Evolutionary conservation across 768 basidiomycete genomes (phyloP), one percentile per base, ranked within the genome.

Genomic region (Tylopilus rubrobrunneus): DNA sequence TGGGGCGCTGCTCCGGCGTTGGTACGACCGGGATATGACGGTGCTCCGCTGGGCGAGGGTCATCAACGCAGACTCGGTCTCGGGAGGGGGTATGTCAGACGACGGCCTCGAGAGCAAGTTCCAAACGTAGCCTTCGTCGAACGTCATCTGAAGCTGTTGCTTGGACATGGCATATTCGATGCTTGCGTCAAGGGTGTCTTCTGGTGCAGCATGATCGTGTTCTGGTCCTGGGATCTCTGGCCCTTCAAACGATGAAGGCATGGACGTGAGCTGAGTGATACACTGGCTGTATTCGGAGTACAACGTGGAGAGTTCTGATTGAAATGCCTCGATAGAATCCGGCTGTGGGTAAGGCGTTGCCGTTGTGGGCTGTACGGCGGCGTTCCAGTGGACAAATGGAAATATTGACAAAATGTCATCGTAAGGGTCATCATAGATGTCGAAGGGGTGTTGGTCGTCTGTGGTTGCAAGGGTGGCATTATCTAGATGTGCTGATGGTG

Each of bases 101-200:
- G 55, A 52, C 0, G 48, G 51, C 3, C 54, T 45, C 17, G 71
- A 57, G 23, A 86, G 66, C 17, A 71, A 52, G 5, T 75, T 62
- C 89, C 87, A 88, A 44, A 90, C 62, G 33, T 67, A 67, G 29
- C 79, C 80, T 66, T 91, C 89, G 41, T 85, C 81, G 4, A 78
- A 52, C 3, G 76, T 77, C 40, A 90, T 74, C 53, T 82, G 76
- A 34, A 78, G 68, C 58, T 90, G 88, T 2, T 73, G 72, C 62
- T 83, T 87, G 41, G 85, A 83, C 76, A 85, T 77, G 19, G 73
- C 73, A 52, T 78, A 73, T 44, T 78, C 79, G 33, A 69, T 65
- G 17, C 64, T 70, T 1, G 68, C 70, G 11, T 77, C 76, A 4
- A 65, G 69, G 41, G 66, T 55, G 36, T 47, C 55, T 37, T 46